Conservation (phyloP, 768 basidiomycete species). For the Tylopilus subfusipes region DNA sequence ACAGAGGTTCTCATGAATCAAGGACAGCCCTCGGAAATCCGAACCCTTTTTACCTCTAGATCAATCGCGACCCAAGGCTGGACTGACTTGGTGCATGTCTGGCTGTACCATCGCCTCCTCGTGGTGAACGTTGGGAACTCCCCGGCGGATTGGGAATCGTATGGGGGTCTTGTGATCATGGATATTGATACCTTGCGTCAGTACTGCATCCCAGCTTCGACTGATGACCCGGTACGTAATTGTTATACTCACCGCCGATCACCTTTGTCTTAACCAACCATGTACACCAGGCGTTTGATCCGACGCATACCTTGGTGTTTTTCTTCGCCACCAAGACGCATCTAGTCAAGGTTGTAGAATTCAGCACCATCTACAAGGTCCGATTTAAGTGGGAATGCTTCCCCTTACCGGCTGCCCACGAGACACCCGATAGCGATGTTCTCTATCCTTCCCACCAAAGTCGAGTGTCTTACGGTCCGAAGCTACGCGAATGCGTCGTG, state of each 20-base stretch:
- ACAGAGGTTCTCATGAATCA: neutral
- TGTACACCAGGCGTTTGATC: neutral
- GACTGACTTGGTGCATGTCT: neutral
- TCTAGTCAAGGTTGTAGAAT: neutral
- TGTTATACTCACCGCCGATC: neutral
- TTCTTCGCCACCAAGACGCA: slow-evolving; percentile 9
- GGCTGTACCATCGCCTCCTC: slow-evolving; percentile 8
- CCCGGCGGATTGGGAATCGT: slow-evolving; percentile 1
- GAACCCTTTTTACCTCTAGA: neutral
- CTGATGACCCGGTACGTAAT: neutral
- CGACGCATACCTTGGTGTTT: neutral
- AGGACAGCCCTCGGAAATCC: neutral
- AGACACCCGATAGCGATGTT: neutral
- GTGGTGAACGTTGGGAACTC: slow-evolving; percentile 5
- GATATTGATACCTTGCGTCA: slow-evolving; percentile 5
- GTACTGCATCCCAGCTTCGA: neutral
- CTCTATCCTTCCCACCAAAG: slow-evolving; percentile 1
- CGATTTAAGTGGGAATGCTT: slow-evolving; percentile 10
- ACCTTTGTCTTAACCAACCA: neutral
- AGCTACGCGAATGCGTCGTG: neutral
- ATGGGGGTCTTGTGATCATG: neutral
- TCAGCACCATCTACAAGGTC: neutral
- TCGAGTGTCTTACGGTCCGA: neutral
- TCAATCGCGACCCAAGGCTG: neutral
- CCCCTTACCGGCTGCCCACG: neutral